Evolutionary conservation across 805 yeast species (phyloP), one percentile per base, ranked within the genome.

Genomic region (Alloascoidea africana): DNA sequence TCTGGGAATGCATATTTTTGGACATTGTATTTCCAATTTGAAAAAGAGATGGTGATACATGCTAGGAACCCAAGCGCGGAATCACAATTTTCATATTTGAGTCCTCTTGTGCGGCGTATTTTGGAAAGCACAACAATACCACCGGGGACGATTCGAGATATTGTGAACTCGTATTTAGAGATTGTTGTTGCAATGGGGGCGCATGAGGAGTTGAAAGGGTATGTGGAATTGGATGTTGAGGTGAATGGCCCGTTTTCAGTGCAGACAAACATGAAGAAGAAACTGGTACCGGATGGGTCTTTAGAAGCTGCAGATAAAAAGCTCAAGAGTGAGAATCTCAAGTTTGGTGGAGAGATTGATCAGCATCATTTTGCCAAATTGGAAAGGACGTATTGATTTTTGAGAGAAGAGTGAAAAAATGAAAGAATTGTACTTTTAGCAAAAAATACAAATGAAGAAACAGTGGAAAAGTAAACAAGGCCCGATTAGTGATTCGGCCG

Each of bases 11-110:
- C 30, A 8, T 23, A 23, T 23, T 23, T 23, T n/a, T 23, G 30
- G 30, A 23, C 30, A 23, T 23, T n/a, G 8, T 23, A 23, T 23
- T 23, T 23, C n/a, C 30, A 23, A 23, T 23, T 23, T 23, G 30
- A 23, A 23, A 23, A 23, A 23, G 30, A 23, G n/a, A 23, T 8
- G 8, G 8, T n/a, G 13, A 23, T 23, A 8, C n/a, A 23, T 23
- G 8, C 30, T 8, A 23, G 30, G n/a, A 23, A 23, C n/a, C 13
- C n/a, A 8, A 23, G n/a, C n/a, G n/a, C 8, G 8, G 30, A 23
- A n/a, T 8, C 30, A 23, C 30, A 23, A 23, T n/a, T 23, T n/a
- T 8, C 8, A 23, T 23, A 8, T 8, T n/a, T 23, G n/a, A 23
- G 30, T 8, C 13, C 30, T 23, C 30, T 23, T 23, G 30, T 23